A percentile compares a stretch with the other conserved stretches of the same genome.
These are phyloP conservation scores for Trichoderma breve DNA, from an alignment of 2,329 filamentous ascomycete genomes.

Conservation along the genomic window DNA sequence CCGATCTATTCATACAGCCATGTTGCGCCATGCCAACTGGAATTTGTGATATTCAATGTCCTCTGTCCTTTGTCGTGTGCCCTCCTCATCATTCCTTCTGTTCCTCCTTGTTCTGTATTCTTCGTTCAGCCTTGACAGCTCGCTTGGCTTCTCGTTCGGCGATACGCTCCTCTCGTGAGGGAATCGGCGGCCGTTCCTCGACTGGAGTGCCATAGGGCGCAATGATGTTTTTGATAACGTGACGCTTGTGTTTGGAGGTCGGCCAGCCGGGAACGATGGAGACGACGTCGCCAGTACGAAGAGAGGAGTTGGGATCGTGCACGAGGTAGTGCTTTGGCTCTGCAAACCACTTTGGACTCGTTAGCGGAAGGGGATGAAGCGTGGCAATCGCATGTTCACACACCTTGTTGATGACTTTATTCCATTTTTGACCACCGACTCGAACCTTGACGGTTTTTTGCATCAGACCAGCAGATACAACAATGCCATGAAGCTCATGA, in stretches of 20 bases:
- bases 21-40: neutral
- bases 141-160: constrained; percentile 53
- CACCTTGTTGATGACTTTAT: constrained; percentile 71
- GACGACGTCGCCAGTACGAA: constrained; percentile 72
- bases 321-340: constrained; percentile 65
- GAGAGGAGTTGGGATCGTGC: constrained; percentile 73
- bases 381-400: constrained; percentile 4
- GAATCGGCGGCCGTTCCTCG: constrained; percentile 63
- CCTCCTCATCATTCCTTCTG: constrained; percentile 21
- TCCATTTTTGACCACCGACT: constrained; percentile 69
- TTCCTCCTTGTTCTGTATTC: constrained; percentile 28
- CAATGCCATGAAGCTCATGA: constrained; percentile 62
- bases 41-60: neutral
- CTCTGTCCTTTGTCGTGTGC: neutral
- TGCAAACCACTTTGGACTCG: constrained; percentile 53
- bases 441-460: constrained; percentile 76
- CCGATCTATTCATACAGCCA: constrained; percentile 6
- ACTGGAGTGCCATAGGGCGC: constrained; percentile 65
- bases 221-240: constrained; percentile 73
- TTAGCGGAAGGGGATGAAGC: neutral
- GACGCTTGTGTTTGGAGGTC: constrained; percentile 64
- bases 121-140: constrained; percentile 55
- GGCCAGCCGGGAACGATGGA: constrained; percentile 66
- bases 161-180: constrained; percentile 61
- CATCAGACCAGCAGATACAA: constrained; percentile 76